These are phyloP conservation scores for Acanthamoeba castellanii DNA, from an alignment of 208 protist genomes.

Conservation along the genomic window DNA sequence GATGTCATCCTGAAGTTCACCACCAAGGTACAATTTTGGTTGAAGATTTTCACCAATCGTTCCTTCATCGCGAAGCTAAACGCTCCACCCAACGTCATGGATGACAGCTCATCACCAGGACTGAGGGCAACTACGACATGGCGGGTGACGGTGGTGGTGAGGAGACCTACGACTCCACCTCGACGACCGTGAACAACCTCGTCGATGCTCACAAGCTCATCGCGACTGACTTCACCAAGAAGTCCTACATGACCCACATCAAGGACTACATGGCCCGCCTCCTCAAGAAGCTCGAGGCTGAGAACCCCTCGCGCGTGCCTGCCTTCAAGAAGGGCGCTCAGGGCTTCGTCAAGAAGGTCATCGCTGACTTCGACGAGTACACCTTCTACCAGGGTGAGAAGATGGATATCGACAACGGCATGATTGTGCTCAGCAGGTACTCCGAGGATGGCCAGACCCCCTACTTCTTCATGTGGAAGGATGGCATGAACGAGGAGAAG, in stretches of 20 bases:
- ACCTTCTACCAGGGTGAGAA: slow-evolving; percentile 82
- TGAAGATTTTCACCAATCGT: neutral
- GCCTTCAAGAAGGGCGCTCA: slow-evolving; percentile 82
- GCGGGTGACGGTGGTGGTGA: slow-evolving; percentile 61
- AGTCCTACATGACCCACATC: slow-evolving; percentile 83
- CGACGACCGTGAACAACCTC: slow-evolving; percentile 82
- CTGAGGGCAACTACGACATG: slow-evolving; percentile 72
- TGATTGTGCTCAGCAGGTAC: slow-evolving; percentile 78
- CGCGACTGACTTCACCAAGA: slow-evolving; percentile 84
- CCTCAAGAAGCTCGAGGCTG: slow-evolving; percentile 66
- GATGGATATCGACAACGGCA: slow-evolving; percentile 81
- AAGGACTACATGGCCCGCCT: slow-evolving; percentile 85
- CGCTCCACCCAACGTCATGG: neutral
- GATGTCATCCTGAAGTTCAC: slow-evolving; percentile 81
- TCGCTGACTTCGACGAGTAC: slow-evolving; percentile 84
- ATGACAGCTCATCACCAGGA: slow-evolving; percentile 73
- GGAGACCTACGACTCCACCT: slow-evolving; percentile 72
- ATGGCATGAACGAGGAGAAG: slow-evolving; percentile 81
- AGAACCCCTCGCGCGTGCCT: slow-evolving; percentile 75
- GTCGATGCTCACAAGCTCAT: slow-evolving; percentile 74
- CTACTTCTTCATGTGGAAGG: slow-evolving; percentile 82
- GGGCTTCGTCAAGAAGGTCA: slow-evolving; percentile 81
- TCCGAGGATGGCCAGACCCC: slow-evolving; percentile 76
- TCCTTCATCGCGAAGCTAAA: neutral
- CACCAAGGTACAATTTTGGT: slow-evolving; percentile 74